A percentile compares a stretch with the other conserved stretches of the same genome.
Conservation (phyloP, 2,329 filamentous ascomycete genomes). For the Madurella fahalii region DNA sequence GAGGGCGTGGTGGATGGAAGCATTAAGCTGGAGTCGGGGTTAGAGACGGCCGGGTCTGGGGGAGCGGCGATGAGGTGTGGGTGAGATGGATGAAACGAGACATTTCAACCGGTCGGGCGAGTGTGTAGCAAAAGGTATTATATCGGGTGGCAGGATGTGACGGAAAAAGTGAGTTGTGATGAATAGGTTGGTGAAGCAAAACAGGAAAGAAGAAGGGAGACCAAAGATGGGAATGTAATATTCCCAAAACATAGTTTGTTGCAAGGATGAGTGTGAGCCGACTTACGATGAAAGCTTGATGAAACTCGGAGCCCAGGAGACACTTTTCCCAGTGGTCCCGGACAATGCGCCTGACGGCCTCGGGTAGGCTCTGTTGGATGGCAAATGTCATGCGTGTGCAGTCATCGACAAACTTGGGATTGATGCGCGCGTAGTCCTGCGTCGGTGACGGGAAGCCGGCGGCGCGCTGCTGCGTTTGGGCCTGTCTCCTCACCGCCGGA, state of each 20-base stretch:
- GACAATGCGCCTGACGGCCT: conserved; percentile 45
- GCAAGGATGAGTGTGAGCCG: conserved; percentile 3
- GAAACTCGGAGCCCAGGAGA: conserved; percentile 48
- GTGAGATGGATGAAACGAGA: not conserved
- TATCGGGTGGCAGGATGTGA: too few relatives aligned
- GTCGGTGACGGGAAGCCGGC: conserved; percentile 36
- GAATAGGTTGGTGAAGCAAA: not conserved
- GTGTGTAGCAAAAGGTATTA: too few relatives aligned
- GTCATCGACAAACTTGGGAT: conserved; percentile 39
- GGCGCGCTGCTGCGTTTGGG: not conserved
- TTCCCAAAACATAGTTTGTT: not conserved
- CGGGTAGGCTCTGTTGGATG: conserved; percentile 39
- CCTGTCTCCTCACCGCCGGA: conserved; percentile 20
- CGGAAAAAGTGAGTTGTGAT: too few relatives aligned
- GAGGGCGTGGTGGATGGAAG: conserved; percentile 43
- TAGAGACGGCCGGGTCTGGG: conserved; percentile 17
- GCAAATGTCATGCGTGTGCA: conserved; percentile 35
- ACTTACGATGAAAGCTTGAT: conserved; percentile 51
- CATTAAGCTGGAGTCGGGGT: conserved; percentile 42
- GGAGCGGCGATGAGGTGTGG: not conserved
- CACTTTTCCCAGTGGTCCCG: conserved; percentile 50
- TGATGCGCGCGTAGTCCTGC: conserved; percentile 27
- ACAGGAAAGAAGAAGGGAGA: not conserved
- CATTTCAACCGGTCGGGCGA: not conserved
- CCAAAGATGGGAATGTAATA: too few relatives aligned